phyloP scores from a whole-genome alignment of 2,329 filamentous ascomycete genomes.

The Alternaria arborescens region DNA sequence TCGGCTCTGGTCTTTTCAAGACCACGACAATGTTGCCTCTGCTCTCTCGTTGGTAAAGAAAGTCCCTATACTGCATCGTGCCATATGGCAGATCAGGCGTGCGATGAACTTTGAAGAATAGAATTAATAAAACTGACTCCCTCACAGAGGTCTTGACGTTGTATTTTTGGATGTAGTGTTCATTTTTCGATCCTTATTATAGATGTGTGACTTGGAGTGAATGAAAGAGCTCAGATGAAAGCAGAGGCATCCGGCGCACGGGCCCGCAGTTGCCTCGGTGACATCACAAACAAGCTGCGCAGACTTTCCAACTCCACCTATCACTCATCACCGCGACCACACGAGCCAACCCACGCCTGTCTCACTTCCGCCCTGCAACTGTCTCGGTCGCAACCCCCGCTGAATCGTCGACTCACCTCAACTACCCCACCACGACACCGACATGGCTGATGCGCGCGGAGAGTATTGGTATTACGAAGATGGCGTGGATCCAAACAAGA shows the following conservation, averaged over 20 bases:
- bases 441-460: conserved; percentile 47
- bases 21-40: neutral
- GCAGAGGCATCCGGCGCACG: neutral
- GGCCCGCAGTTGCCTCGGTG: conserved; percentile 29
- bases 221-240: neutral
- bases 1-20: neutral
- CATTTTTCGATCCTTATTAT: neutral
- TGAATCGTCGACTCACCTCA: neutral
- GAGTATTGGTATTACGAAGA: conserved; percentile 75
- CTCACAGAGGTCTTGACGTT: neutral
- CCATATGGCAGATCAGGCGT: neutral
- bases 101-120: neutral
- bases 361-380: conserved; percentile 1
- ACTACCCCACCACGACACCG: neutral
- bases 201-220: neutral
- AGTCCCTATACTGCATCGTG: neutral
- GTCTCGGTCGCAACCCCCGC: neutral
- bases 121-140: neutral
- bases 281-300: conserved; percentile 34
- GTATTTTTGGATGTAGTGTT: neutral
- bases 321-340: conserved; percentile 2
- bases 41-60: too few relatives aligned
- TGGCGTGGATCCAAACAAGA: conserved; percentile 81
- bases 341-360: conserved; percentile 6
- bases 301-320: conserved; percentile 22